Evolutionary conservation across 2,329 filamentous ascomycete genomes (phyloP).

Genomic region (Rutstroemia sp.): DNA sequence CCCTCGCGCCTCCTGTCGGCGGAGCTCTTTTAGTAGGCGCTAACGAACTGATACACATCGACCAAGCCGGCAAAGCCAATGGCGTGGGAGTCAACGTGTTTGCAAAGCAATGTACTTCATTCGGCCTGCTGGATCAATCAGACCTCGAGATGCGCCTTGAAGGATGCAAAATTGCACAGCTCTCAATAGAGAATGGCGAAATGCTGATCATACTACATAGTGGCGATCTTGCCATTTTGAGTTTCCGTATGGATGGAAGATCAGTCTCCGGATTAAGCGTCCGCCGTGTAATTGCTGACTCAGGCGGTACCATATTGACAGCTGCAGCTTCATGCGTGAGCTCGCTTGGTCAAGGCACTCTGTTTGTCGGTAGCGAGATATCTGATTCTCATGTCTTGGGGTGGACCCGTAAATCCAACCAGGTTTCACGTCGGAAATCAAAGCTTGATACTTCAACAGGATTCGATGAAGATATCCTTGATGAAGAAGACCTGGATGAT

Average conservation of each 20-base stretch:
- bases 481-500: constrained; percentile 42
- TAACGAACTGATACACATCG: constrained; percentile 91
- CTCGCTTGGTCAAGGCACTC: constrained; percentile 55
- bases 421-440: constrained; percentile 55
- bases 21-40: constrained; percentile 79
- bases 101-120: constrained; percentile 73
- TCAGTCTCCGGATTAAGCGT: constrained; percentile 84
- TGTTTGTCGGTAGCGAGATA: constrained; percentile 84
- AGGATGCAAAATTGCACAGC: constrained; percentile 66
- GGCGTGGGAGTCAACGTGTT: constrained; percentile 91
- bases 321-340: constrained; percentile 62
- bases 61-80: constrained; percentile 90
- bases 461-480: constrained; percentile 46
- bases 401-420: constrained; percentile 62
- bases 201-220: constrained; percentile 74
- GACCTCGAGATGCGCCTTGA: constrained; percentile 74
- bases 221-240: constrained; percentile 67
- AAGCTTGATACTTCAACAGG: constrained; percentile 46
- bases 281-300: constrained; percentile 52
- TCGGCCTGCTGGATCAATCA: constrained; percentile 80
- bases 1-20: constrained; percentile 78
- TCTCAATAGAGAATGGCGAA: constrained; percentile 73
- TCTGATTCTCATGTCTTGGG: constrained; percentile 75
- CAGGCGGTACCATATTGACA: constrained; percentile 55
- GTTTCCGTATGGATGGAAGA: constrained; percentile 81